These are phyloP conservation scores for Rosa multiflora DNA, from an alignment of 306 rosid species.

Conservation along the genomic window DNA sequence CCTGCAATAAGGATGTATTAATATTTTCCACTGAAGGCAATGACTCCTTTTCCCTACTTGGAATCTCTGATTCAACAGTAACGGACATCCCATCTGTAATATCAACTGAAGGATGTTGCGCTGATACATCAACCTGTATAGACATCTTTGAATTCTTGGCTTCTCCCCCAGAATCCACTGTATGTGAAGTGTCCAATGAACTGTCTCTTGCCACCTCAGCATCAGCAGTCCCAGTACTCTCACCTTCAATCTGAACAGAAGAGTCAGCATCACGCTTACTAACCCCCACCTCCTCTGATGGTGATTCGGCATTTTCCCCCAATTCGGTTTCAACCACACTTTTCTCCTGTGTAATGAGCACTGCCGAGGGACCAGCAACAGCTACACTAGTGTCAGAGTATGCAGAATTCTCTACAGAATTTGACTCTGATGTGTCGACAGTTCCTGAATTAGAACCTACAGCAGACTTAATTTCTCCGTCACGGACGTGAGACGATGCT, in stretches of 20 bases:
- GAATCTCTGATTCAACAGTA: constrained; percentile 30
- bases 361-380: constrained; percentile 33
- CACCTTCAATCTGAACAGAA: constrained; percentile 34
- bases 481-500: constrained; percentile 37
- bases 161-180: constrained; percentile 37
- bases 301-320: constrained; percentile 35
- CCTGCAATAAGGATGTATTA: constrained; percentile 40
- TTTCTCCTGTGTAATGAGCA: constrained; percentile 23
- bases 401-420: constrained; percentile 34
- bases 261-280: constrained; percentile 37
- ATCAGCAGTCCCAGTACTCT: constrained; percentile 21
- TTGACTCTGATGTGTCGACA: constrained; percentile 39
- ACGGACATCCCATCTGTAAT: constrained; percentile 28
- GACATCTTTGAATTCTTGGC: constrained; percentile 26
- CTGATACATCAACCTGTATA: constrained; percentile 23
- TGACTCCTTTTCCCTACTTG: constrained; percentile 24
- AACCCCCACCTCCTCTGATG: constrained; percentile 32
- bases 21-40: constrained; percentile 22
- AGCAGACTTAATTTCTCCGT: constrained; percentile 42
- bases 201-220: constrained; percentile 29
- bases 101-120: constrained; percentile 32
- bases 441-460: constrained; percentile 30
- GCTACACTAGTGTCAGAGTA: constrained; percentile 32
- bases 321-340: constrained; percentile 25
- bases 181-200: constrained; percentile 34